Conservation (phyloP, 345 rosid genomes). For the Durio zibethinus region DNA sequence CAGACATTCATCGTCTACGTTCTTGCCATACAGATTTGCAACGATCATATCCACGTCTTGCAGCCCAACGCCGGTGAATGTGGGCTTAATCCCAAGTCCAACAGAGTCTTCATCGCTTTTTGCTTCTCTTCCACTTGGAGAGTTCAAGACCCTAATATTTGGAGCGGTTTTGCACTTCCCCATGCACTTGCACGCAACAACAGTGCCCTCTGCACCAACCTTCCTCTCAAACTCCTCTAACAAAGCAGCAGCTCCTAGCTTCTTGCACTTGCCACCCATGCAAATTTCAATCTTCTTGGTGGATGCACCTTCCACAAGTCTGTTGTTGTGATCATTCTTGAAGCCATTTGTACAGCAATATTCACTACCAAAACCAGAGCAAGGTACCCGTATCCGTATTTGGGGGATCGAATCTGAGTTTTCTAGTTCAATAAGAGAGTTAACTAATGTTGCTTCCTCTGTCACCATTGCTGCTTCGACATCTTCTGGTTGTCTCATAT, state of each 20-base stretch:
- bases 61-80: conserved; percentile 61
- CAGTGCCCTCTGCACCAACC: conserved; percentile 41
- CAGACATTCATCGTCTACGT: conserved; percentile 4
- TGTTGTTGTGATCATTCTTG: background rate
- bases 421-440: background rate
- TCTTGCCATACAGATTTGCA: conserved; percentile 37
- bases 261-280: conserved; percentile 78
- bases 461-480: background rate
- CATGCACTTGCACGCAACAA: conserved; percentile 72
- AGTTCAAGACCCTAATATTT: conserved; percentile 43
- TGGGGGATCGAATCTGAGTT: conserved; percentile 6
- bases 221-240: conserved; percentile 55
- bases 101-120: conserved; percentile 23
- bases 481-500: background rate
- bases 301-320: background rate
- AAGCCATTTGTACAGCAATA: background rate
- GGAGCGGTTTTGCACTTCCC: conserved; percentile 78
- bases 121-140: conserved; percentile 5
- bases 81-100: conserved; percentile 40
- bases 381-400: background rate
- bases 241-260: conserved; percentile 50
- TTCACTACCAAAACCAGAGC: background rate
- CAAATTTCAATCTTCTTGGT: conserved; percentile 58
- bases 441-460: background rate
- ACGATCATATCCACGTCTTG: conserved; percentile 58